phyloP scores from a whole-genome alignment of 345 rosid genomes.

The Eucalyptus cloeziana region DNA sequence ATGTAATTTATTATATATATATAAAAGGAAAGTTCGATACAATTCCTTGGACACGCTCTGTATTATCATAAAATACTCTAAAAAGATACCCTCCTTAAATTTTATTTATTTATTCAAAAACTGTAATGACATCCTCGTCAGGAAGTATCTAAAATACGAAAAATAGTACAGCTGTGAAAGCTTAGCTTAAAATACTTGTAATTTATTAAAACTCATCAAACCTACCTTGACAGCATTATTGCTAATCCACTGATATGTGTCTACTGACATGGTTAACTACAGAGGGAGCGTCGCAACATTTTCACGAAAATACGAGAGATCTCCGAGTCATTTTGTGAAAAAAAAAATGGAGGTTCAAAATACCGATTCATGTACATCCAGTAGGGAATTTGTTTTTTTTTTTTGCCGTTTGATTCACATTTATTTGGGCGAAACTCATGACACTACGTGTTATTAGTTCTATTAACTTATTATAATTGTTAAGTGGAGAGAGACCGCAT shows the following conservation, averaged over 20 bases:
- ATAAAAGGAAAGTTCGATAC: neutral
- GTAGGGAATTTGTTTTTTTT: neutral
- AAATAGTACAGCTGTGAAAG: neutral
- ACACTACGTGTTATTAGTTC: neutral
- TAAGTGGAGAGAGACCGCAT: neutral
- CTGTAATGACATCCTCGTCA: neutral
- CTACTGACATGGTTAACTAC: neutral
- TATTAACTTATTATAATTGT: neutral
- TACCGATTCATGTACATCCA: neutral
- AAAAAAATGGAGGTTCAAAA: neutral
- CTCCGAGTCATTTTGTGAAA: neutral
- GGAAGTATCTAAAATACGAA: neutral
- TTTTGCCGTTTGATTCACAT: neutral
- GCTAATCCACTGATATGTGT: neutral
- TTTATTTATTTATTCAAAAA: neutral
- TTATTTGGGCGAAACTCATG: neutral
- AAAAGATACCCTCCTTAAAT: neutral
- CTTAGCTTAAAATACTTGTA: neutral
- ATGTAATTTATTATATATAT: neutral
- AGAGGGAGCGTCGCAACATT: neutral
- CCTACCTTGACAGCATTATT: neutral
- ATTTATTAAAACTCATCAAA: neutral
- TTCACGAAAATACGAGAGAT: neutral
- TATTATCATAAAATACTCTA: neutral
- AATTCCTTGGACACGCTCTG: neutral